Conservation (phyloP, 2,329 filamentous ascomycete species). For the Calonectria pauciramosa region DNA sequence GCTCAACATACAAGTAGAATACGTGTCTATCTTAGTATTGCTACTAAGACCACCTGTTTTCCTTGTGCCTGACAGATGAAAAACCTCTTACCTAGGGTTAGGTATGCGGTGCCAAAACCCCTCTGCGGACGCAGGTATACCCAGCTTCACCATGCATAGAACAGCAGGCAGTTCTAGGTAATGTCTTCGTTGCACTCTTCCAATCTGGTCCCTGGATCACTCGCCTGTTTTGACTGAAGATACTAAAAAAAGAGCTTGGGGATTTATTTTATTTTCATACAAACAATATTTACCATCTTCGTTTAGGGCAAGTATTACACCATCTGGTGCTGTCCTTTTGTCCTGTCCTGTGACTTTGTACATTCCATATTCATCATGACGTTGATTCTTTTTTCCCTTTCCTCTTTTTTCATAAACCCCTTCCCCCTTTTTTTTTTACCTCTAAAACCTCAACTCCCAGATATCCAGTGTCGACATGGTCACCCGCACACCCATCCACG, state of each 20-base stretch:
- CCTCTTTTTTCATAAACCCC: background rate
- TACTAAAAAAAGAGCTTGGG: background rate
- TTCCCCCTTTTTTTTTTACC: constrained; percentile 7
- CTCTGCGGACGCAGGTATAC: no score
- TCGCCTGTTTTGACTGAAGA: no score
- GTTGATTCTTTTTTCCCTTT: background rate
- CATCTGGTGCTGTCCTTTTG: background rate
- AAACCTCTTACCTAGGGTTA: no score
- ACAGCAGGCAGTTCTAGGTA: no score
- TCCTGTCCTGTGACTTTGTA: background rate
- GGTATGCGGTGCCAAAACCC: no score
- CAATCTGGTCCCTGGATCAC: no score
- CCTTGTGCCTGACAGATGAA: no score
- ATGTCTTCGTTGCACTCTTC: no score
- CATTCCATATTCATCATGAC: background rate
- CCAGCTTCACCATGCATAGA: no score
- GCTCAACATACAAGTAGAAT: no score
- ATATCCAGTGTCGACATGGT: constrained; percentile 46
- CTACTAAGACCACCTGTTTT: no score
- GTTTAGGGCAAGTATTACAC: background rate
- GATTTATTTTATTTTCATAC: background rate
- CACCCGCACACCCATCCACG: constrained; percentile 38
- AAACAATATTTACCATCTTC: background rate
- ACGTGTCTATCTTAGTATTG: no score
- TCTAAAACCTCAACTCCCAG: constrained; percentile 46